phyloP scores from a whole-genome alignment of 169 alveolate genomes.

The Pseudocohnilembus persalinus region DNA sequence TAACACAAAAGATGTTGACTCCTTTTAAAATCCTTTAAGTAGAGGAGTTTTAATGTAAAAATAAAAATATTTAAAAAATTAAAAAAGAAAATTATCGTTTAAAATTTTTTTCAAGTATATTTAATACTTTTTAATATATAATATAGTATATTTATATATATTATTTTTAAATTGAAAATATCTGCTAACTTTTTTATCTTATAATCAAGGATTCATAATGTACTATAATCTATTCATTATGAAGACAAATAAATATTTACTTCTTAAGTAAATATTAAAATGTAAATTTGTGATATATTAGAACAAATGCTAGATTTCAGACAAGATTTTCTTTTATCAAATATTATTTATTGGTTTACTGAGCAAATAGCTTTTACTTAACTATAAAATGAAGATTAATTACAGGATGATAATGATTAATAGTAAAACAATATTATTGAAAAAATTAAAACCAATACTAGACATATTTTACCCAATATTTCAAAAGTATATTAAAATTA shows the following conservation, averaged over 20 bases:
- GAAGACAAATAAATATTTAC: not conserved
- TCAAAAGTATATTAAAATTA: too few species aligned
- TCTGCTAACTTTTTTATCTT: not conserved
- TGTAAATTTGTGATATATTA: constrained; percentile 35
- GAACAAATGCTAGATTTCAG: constrained; percentile 41
- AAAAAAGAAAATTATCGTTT: not conserved
- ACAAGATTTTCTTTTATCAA: constrained; percentile 32
- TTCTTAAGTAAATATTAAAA: constrained; percentile 23
- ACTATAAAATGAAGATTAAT: not conserved
- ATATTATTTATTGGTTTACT: constrained; percentile 30
- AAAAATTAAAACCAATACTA: too few species aligned
- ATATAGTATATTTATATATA: not conserved
- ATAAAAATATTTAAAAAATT: too few species aligned
- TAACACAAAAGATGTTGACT: not conserved
- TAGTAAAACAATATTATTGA: not conserved
- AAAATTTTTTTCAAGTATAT: not conserved
- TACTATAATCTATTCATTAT: not conserved
- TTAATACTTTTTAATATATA: too few species aligned
- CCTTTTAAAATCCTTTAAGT: not conserved
- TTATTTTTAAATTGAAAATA: not conserved
- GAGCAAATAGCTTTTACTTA: constrained; percentile 4
- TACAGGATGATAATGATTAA: not conserved
- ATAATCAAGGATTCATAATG: not conserved
- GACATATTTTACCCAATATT: too few species aligned
- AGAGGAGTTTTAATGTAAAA: not conserved